A percentile compares a stretch with the other conserved stretches of the same genome.
Conservation (phyloP, 371 early-diverging fungal genomes). For the Saksenaea oblongispora region DNA sequence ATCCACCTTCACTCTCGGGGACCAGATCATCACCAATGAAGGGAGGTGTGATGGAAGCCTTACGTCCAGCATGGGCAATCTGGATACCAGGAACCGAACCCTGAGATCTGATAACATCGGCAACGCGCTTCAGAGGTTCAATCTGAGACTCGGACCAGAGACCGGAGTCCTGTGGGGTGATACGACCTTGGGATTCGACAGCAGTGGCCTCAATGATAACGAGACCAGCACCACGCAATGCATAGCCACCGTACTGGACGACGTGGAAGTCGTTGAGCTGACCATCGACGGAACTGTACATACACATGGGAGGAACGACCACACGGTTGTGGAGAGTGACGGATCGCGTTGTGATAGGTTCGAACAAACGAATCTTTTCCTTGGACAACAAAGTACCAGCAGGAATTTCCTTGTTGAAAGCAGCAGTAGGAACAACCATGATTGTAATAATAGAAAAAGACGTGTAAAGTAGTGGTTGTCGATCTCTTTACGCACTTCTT, state of each 20-base stretch:
- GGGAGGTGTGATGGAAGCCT: too few relatives aligned
- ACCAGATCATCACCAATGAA: too few relatives aligned
- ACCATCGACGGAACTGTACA: conserved; percentile 35
- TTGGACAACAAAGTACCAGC: conserved; percentile 16
- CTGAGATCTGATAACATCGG: conserved; percentile 83
- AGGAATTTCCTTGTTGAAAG: too few relatives aligned
- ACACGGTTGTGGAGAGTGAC: conserved; percentile 73
- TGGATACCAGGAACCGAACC: too few relatives aligned
- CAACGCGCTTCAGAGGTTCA: conserved; percentile 86
- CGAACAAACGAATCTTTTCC: conserved; percentile 51
- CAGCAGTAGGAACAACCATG: too few relatives aligned
- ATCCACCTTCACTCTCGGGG: conserved; percentile 5
- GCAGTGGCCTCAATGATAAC: conserved; percentile 81
- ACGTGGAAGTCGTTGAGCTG: conserved; percentile 52
- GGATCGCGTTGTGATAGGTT: conserved; percentile 63
- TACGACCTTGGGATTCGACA: conserved; percentile 65
- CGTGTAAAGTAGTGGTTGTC: too few relatives aligned
- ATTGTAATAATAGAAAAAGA: too few relatives aligned
- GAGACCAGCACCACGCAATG: conserved; percentile 73
- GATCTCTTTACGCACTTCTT: too few relatives aligned
- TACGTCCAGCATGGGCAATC: too few relatives aligned
- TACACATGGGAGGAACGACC: conserved; percentile 82
- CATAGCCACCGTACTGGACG: conserved; percentile 69
- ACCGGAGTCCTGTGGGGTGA: too few relatives aligned
- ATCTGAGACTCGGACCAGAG: too few relatives aligned